Evolutionary conservation across 179 eudicot species (phyloP).

Genomic region (Beta macrorhiza): DNA sequence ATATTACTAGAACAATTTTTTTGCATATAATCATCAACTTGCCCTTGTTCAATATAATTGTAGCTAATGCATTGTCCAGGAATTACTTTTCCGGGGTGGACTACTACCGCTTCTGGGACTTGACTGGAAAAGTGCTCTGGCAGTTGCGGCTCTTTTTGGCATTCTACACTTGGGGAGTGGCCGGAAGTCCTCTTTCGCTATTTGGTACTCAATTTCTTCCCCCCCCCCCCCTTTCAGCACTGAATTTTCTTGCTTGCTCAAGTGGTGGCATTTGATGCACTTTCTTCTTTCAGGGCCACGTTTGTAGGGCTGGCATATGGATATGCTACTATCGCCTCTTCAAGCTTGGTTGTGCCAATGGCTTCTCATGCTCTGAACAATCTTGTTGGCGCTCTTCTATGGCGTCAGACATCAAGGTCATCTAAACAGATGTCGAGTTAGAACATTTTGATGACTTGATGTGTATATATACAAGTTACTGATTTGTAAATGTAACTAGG

Average conservation of each 20-base stretch:
- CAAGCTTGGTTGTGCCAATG: constrained; percentile 78
- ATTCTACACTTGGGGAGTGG: constrained; percentile 82
- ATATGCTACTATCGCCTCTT: constrained; percentile 60
- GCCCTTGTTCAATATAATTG: not conserved
- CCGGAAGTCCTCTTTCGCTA: constrained; percentile 73
- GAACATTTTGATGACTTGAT: not conserved
- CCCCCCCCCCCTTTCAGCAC: no score
- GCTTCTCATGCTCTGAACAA: constrained; percentile 83
- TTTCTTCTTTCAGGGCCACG: constrained; percentile 61
- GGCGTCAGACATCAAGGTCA: constrained; percentile 64
- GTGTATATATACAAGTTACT: no score
- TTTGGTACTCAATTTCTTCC: constrained; percentile 48
- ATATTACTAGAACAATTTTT: not conserved
- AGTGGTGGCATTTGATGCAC: not conserved
- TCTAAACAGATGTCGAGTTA: constrained; percentile 30
- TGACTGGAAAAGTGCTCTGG: constrained; percentile 55
- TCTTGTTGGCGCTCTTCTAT: constrained; percentile 68
- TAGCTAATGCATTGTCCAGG: constrained; percentile 37
- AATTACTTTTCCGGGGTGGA: constrained; percentile 88
- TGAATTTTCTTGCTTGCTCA: not conserved
- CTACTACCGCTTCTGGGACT: constrained; percentile 75
- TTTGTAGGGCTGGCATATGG: constrained; percentile 82
- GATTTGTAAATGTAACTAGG: no score
- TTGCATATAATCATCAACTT: not conserved
- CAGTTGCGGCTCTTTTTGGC: constrained; percentile 71